Conservation (phyloP, 495 filamentous ascomycete genomes). For the Polyplosphaeria fusca region DNA sequence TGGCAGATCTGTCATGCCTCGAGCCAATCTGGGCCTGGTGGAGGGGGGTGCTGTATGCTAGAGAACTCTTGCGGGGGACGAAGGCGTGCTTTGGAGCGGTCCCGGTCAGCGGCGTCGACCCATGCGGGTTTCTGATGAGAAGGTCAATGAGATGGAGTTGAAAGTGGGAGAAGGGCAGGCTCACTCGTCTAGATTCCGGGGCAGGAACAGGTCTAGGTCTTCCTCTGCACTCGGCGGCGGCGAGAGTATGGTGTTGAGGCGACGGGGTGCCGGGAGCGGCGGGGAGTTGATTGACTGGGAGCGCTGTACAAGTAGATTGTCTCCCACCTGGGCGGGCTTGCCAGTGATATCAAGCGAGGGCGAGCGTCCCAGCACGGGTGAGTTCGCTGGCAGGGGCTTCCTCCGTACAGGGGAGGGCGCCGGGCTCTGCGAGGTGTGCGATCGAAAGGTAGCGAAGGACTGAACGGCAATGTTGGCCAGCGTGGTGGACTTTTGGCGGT, state of each 20-base stretch:
- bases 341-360: conserved; percentile 24
- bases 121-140: conserved; percentile 27
- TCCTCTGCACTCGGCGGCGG: conserved; percentile 14
- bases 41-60: not conserved
- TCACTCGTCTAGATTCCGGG: conserved; percentile 38
- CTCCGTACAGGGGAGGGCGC: conserved; percentile 36
- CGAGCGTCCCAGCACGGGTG: conserved; percentile 29
- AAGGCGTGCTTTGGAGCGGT: conserved; percentile 16
- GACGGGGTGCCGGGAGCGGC: conserved; percentile 6
- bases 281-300: conserved; percentile 27
- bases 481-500: conserved; percentile 28
- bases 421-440: conserved; percentile 35
- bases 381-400: conserved; percentile 36
- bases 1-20: conserved; percentile 22
- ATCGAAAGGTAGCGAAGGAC: conserved; percentile 39
- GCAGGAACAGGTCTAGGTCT: conserved; percentile 25
- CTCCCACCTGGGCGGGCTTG: conserved; percentile 1
- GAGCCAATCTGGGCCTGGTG: not conserved
- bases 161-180: not conserved
- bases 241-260: conserved; percentile 20
- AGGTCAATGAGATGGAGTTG: conserved; percentile 7
- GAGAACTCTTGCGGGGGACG: conserved; percentile 4
- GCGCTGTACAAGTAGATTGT: conserved; percentile 16
- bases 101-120: conserved; percentile 19
- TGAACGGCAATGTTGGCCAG: conserved; percentile 37